A percentile compares a stretch with the other conserved stretches of the same genome.
phyloP scores from a whole-genome alignment of 306 rosid genomes.

The Prunus davidiana region DNA sequence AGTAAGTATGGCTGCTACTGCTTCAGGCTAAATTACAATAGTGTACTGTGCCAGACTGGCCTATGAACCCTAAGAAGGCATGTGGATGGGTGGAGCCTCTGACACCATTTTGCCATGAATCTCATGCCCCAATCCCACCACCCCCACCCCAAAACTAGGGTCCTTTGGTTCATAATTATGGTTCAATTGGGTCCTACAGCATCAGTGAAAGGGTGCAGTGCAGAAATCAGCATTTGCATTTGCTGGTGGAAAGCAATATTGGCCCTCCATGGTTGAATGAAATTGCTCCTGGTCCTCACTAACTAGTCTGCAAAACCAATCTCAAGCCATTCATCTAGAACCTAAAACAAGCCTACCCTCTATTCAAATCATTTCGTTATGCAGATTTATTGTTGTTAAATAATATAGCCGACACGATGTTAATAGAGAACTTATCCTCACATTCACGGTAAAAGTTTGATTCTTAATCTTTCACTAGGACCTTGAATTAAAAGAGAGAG shows the following conservation, averaged over 20 bases:
- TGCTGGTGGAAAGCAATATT: conserved; percentile 9
- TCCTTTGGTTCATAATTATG: conserved; percentile 30
- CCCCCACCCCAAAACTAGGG: conserved; percentile 27
- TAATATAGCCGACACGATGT: not conserved
- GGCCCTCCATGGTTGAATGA: not conserved
- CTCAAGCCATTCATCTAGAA: not conserved
- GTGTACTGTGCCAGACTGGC: conserved; percentile 48
- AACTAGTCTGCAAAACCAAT: not conserved
- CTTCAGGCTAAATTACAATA: conserved; percentile 37
- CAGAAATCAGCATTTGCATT: conserved; percentile 7
- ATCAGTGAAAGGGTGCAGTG: not conserved
- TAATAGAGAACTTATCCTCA: not conserved
- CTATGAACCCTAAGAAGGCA: conserved; percentile 32
- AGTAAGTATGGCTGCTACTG: conserved; percentile 15
- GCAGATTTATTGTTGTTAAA: not conserved
- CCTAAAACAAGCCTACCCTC: not conserved
- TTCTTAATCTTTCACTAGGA: too few species aligned
- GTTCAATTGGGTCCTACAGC: conserved; percentile 32
- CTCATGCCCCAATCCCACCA: conserved; percentile 32
- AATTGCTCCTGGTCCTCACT: not conserved
- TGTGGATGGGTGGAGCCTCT: conserved; percentile 47
- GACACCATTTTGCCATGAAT: conserved; percentile 52
- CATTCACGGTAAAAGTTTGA: not conserved
- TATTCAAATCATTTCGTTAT: not conserved
- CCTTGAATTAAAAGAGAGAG: too few species aligned